A percentile compares a stretch with the other conserved stretches of the same genome.
These are phyloP conservation scores for Cryptosporidium ubiquitum DNA, from an alignment of 169 alveolate species.

Conservation along the genomic window DNA sequence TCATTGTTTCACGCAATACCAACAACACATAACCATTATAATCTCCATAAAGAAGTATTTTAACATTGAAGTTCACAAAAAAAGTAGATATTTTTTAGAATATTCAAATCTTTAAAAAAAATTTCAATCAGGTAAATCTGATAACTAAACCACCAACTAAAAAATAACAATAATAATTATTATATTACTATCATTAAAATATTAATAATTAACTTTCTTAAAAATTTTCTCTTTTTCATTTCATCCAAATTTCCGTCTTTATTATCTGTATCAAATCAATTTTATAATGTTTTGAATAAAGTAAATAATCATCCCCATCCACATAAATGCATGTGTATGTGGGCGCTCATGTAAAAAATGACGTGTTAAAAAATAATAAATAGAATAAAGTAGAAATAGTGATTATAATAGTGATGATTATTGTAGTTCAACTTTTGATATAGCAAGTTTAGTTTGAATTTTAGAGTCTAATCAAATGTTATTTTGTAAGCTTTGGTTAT, in stretches of 20 bases:
- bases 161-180: not conserved
- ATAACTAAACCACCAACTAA: not conserved
- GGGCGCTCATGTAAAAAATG: not conserved
- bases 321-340: not conserved
- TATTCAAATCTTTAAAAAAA: not conserved
- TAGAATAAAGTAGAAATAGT: not conserved
- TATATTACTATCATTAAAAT: constrained; percentile 3
- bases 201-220: not conserved
- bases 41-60: too few relatives aligned
- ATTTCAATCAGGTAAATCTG: not conserved
- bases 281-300: not conserved
- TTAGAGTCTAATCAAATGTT: not conserved
- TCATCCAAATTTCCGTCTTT: not conserved
- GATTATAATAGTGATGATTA: not conserved
- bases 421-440: not conserved
- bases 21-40: too few relatives aligned
- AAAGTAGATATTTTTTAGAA: not conserved
- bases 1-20: too few relatives aligned
- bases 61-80: not conserved
- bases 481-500: too few relatives aligned
- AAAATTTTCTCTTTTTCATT: not conserved
- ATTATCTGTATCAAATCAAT: not conserved
- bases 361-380: not conserved
- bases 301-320: not conserved
- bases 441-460: not conserved